Evolutionary conservation across 768 basidiomycete genomes (phyloP).

Genomic region (Russula sp.): DNA sequence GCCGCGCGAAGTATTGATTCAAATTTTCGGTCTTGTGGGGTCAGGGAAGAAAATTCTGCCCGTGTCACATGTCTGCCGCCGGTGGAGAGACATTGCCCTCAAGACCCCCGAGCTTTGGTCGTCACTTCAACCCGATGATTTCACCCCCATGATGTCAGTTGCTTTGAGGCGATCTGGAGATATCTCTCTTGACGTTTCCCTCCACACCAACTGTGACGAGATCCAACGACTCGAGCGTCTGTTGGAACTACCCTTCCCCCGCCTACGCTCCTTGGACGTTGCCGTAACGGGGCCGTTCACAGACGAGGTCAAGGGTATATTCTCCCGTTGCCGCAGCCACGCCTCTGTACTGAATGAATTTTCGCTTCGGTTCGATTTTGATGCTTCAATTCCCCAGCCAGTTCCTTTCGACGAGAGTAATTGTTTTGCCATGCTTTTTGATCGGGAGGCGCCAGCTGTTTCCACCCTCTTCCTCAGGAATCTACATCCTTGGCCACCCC

Average conservation of each 20-base stretch:
- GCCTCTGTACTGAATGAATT: constrained; percentile 20
- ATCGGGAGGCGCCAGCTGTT: constrained; percentile 5
- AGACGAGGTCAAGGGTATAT: constrained; percentile 21
- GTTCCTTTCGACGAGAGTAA: constrained; percentile 13
- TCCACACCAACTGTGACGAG: constrained; percentile 16
- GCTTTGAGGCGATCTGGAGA: constrained; percentile 8
- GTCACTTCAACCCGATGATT: constrained; percentile 11
- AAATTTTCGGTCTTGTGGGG: constrained; percentile 13
- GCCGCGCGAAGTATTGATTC: constrained; percentile 16
- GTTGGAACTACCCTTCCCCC: constrained; percentile 9
- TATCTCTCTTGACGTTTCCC: background rate
- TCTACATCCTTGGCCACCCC: constrained; percentile 16
- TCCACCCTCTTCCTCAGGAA: constrained; percentile 16
- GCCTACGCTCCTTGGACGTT: constrained; percentile 7
- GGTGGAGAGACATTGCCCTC: constrained; percentile 13
- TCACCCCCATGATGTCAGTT: constrained; percentile 11
- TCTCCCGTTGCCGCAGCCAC: constrained; percentile 18
- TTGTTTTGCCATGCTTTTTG: constrained; percentile 17
- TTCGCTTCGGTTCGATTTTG: constrained; percentile 21
- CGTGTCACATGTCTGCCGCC: constrained; percentile 17
- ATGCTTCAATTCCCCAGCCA: constrained; percentile 16
- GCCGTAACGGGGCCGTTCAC: constrained; percentile 7
- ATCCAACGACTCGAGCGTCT: constrained; percentile 3
- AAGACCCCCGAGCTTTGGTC: constrained; percentile 18
- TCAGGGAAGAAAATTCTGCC: constrained; percentile 13